Evolutionary conservation across 2,329 filamentous ascomycete species (phyloP).

Genomic region (Chaetomium strumarium): DNA sequence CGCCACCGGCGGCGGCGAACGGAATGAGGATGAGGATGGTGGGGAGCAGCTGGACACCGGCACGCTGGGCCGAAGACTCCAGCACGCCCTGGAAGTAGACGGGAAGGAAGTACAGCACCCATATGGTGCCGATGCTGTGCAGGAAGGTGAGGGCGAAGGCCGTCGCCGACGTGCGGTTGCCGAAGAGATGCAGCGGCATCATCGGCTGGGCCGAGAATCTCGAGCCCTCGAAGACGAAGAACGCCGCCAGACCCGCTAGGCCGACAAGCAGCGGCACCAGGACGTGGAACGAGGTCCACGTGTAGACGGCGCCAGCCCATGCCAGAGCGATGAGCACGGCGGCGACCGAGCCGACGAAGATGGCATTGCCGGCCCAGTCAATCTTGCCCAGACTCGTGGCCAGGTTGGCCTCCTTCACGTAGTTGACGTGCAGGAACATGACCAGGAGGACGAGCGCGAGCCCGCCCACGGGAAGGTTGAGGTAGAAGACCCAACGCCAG

Average conservation of each 20-base stretch:
- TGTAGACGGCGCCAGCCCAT: constrained; percentile 16
- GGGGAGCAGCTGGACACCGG: constrained; percentile 27
- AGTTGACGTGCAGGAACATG: constrained; percentile 10
- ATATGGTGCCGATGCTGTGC: constrained; percentile 31
- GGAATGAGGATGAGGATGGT: constrained; percentile 1
- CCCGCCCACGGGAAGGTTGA: constrained; percentile 12
- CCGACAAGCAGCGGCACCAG: constrained; percentile 36
- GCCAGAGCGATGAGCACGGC: constrained; percentile 19
- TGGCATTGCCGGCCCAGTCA: constrained; percentile 16
- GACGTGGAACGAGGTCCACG: constrained; percentile 14
- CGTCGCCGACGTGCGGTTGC: constrained; percentile 33
- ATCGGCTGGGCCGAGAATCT: constrained; percentile 23
- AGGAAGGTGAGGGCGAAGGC: constrained; percentile 32
- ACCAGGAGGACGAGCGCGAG: constrained; percentile 7
- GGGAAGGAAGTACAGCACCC: constrained; percentile 35
- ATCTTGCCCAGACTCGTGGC: constrained; percentile 13
- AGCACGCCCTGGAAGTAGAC: constrained; percentile 38
- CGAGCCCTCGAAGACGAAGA: constrained; percentile 21
- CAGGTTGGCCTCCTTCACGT: background rate
- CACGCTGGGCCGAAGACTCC: constrained; percentile 22
- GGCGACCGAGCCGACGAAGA: background rate
- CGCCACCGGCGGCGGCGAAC: background rate
- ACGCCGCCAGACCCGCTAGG: constrained; percentile 30
- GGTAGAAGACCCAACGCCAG: constrained; percentile 14
- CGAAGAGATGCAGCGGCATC: constrained; percentile 40